phyloP scores from a whole-genome alignment of 768 basidiomycete genomes.

The Amanita muscaria region DNA sequence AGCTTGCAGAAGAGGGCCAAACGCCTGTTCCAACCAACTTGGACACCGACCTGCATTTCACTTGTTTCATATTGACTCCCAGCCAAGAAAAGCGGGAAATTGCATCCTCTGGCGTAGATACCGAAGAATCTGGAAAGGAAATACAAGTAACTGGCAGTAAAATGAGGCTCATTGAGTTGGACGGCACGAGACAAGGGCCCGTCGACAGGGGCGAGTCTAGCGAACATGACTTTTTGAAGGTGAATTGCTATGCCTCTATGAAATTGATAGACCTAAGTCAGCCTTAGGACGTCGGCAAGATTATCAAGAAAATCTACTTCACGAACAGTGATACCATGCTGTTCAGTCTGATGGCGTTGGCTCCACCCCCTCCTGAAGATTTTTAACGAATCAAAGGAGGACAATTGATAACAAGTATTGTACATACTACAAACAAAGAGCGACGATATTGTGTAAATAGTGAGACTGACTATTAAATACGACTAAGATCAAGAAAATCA shows the following conservation, averaged over 20 bases:
- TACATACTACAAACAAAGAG: no score
- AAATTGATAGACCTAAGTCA: no score
- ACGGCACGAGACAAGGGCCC: constrained; percentile 71
- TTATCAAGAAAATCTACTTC: constrained; percentile 56
- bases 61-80: constrained; percentile 73
- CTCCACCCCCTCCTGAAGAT: constrained; percentile 7
- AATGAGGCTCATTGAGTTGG: constrained; percentile 70
- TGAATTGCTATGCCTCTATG: constrained; percentile 18
- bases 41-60: constrained; percentile 78
- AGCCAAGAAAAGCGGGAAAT: background rate
- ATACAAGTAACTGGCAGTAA: background rate
- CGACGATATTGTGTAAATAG: no score
- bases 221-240: constrained; percentile 47
- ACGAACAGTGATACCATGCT: constrained; percentile 41
- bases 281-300: constrained; percentile 51
- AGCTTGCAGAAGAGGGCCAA: constrained; percentile 64
- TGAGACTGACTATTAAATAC: no score
- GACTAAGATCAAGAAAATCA: no score
- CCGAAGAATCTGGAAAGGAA: background rate
- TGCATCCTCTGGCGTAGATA: background rate
- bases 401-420: background rate
- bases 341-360: constrained; percentile 63
- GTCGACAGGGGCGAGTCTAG: constrained; percentile 61
- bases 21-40: constrained; percentile 52
- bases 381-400: background rate